Conservation (phyloP, 176 grass and related monocot genomes). For the barley (Hordeum vulgare) region DNA sequence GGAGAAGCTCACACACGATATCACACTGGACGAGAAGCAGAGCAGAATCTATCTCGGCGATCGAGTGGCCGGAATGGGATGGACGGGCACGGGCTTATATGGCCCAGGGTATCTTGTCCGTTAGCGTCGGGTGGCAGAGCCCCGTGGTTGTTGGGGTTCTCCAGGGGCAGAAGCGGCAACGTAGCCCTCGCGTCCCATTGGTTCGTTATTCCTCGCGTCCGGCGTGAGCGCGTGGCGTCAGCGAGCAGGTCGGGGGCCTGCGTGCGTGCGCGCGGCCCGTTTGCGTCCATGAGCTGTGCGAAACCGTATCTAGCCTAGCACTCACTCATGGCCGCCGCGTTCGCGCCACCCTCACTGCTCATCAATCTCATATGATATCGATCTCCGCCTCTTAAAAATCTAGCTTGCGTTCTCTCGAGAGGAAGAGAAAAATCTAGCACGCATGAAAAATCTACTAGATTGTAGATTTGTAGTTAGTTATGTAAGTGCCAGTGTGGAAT, state of each 20-base stretch:
- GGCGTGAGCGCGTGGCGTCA: conserved; percentile 28
- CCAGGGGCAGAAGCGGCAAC: not conserved
- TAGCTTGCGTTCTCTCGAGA: too few species aligned
- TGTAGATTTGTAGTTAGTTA: too few species aligned
- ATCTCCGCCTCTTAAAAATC: not conserved
- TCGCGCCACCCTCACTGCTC: not conserved
- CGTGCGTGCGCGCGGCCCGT: not conserved
- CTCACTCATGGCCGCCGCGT: not conserved
- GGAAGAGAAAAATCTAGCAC: too few species aligned
- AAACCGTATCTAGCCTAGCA: not conserved
- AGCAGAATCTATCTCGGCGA: not conserved
- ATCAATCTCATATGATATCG: conserved; percentile 37
- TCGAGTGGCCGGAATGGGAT: not conserved
- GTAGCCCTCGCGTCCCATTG: not conserved
- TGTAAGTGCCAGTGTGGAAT: not conserved
- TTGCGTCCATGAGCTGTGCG: not conserved
- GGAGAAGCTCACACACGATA: not conserved
- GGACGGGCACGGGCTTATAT: conserved; percentile 43
- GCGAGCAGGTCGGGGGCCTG: not conserved
- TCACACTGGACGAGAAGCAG: not conserved
- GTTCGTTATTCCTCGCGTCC: conserved; percentile 43
- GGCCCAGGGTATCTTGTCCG: conserved; percentile 14
- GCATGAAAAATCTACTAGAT: too few species aligned
- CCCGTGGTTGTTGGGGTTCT: not conserved
- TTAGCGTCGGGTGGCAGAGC: conserved; percentile 25